Conservation (phyloP, 306 rosid species). For the Hippophae gyantsensis region DNA sequence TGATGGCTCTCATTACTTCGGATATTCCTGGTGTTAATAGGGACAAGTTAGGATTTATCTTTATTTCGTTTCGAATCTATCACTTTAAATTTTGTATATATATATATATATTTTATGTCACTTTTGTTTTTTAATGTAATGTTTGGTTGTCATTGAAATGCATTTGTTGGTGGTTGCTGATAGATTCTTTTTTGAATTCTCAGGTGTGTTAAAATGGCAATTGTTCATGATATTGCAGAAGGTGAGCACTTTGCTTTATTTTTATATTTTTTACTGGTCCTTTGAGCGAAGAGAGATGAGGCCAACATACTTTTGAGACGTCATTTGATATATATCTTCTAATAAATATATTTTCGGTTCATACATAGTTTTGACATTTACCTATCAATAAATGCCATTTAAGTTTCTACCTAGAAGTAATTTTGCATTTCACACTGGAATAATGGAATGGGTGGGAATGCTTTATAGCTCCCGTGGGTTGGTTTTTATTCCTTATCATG, state of each 20-base stretch:
- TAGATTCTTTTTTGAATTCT: constrained; percentile 7
- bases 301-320: too few species aligned
- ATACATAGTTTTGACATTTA: too few species aligned
- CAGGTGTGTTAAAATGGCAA: constrained; percentile 89
- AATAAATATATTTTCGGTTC: too few species aligned
- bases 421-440: too few species aligned
- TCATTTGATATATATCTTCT: too few species aligned
- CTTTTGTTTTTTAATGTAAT: background rate
- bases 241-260: constrained; percentile 28
- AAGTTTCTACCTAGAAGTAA: too few species aligned
- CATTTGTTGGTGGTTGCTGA: constrained; percentile 4
- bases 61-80: background rate
- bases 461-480: too few species aligned
- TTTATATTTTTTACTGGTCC: background rate
- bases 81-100: background rate
- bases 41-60: constrained; percentile 42
- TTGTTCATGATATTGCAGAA: constrained; percentile 91
- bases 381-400: too few species aligned
- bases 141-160: background rate
- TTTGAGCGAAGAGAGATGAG: background rate
- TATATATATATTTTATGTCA: background rate
- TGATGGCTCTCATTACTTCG: constrained; percentile 77
- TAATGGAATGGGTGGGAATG: too few species aligned
- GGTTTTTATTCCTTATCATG: too few species aligned
- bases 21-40: constrained; percentile 73